Conservation (phyloP, 768 basidiomycete species). For the Rhodotorula toruloides region DNA sequence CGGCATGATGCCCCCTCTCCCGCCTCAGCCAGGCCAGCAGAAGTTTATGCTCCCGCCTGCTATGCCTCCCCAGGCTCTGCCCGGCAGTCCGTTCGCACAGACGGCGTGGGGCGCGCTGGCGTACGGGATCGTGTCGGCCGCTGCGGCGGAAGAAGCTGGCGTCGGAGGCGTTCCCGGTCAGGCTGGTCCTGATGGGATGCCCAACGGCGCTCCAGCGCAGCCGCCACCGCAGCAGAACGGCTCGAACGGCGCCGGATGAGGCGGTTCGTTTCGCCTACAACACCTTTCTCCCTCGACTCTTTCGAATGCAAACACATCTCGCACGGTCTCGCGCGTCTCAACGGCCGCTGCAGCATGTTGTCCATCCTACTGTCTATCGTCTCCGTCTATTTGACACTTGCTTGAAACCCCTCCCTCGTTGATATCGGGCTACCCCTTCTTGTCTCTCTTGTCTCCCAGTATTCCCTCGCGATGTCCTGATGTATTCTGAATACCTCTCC, state of each 20-base stretch:
- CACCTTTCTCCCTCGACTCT: too few species aligned
- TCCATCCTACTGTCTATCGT: too few species aligned
- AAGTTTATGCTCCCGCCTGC: conserved; percentile 2
- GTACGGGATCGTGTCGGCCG: conserved; percentile 31
- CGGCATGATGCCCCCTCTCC: neutral
- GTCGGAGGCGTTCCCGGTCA: neutral
- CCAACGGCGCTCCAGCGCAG: neutral
- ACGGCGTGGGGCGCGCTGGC: conserved; percentile 29
- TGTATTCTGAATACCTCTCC: too few species aligned
- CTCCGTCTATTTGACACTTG: too few species aligned
- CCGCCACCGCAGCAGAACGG: neutral
- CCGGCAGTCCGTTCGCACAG: conserved; percentile 22
- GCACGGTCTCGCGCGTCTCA: too few species aligned
- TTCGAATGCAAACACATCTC: too few species aligned
- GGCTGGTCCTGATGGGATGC: too few species aligned
- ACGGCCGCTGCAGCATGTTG: too few species aligned
- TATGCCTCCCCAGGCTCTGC: neutral
- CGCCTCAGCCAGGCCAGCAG: neutral
- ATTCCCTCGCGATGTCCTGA: too few species aligned
- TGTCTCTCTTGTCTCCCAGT: too few species aligned
- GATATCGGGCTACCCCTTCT: too few species aligned
- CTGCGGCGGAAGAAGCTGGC: conserved; percentile 29
- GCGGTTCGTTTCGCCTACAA: neutral
- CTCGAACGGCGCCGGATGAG: neutral
- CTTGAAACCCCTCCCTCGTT: too few species aligned